A percentile compares a stretch with the other conserved stretches of the same genome.
phyloP scores from a whole-genome alignment of 78 protist genomes.

The Salpingoeca rosetta region DNA sequence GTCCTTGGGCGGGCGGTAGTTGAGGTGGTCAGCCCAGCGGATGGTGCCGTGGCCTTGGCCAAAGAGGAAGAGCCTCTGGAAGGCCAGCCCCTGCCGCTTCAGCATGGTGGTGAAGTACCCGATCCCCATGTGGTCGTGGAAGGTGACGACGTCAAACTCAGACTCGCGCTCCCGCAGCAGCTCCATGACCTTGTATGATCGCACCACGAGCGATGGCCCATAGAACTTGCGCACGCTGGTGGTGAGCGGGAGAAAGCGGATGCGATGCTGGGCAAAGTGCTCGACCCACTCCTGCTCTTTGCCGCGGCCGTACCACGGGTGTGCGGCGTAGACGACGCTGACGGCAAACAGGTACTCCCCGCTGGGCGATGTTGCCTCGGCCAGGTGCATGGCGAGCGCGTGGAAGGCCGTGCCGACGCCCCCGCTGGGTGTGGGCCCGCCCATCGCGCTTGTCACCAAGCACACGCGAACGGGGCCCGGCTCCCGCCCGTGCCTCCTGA shows the following conservation, averaged over 20 bases:
- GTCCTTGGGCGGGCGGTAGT: neutral
- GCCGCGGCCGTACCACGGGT: neutral
- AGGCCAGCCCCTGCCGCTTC: neutral
- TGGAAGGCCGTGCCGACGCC: neutral
- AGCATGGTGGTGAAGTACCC: neutral
- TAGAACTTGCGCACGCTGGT: neutral
- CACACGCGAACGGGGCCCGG: neutral
- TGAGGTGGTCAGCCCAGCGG: neutral
- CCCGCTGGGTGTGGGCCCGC: neutral
- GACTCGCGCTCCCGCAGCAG: neutral
- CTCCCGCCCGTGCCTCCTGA: too few species aligned
- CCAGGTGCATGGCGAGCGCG: neutral
- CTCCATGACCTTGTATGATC: neutral
- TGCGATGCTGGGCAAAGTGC: neutral
- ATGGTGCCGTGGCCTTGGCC: neutral
- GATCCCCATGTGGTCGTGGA: neutral
- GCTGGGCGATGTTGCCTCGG: neutral
- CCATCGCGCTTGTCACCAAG: neutral
- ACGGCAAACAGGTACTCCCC: neutral
- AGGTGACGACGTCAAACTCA: neutral
- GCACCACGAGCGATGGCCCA: neutral
- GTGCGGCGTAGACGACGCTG: neutral
- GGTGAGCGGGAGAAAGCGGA: neutral
- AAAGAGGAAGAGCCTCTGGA: neutral
- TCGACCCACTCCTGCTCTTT: neutral